Base-by-base conservation (phyloP, 805 yeast species). In the Barnettozyma vustinii region DNA sequence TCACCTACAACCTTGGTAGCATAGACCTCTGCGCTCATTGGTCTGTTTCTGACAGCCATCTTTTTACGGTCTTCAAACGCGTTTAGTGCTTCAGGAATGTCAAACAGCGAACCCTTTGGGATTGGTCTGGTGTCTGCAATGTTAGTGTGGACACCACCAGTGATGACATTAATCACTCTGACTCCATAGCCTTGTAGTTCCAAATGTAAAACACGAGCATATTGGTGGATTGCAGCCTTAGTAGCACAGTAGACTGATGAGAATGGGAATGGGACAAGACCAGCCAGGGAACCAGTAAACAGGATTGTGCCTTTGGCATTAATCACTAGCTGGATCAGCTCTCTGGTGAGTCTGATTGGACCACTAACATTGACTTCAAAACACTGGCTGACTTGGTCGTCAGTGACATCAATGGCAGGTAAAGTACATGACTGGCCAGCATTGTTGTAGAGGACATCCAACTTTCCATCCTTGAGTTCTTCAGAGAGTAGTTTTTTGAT, bases 171-270 rank as follows among this genome's bases (percentile, higher is more conserved):
- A 51, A 84, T 70, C 0, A 87, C 92, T 44, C 79, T 72, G 5
- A 87, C 92, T 15, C 76, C 85, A 57, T 84, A 82, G 4, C 88
- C 85, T 60, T 78, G 77, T 75, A 87, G 62, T 64, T 87, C 96
- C 23, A 81, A 60, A 46, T 83, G 76, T 48, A 87, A 66, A 2
- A 74, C 75, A 37, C 78, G 75, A 0, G 88, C 85, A 59, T 81
- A 87, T 55, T 78, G 83, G 55, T 84, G 88, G 49, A 87, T 79
- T 0, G 92, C 91, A 6, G 91, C 88, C 58, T 87, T 87, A 1
- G 84, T 63, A 1, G 91, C 74, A 30, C 82, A 75, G 60, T 87
- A 87, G 27, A 81, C 69, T 13, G 83, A 72, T 1, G 83, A 79
- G 63, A 81, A 85, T 23, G 95, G 95, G 68, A 86, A 80, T 3